Evolutionary conservation across 179 eudicot genomes (phyloP), one percentile per base, ranked within the genome.

Genomic region (Drosera spatulata): DNA sequence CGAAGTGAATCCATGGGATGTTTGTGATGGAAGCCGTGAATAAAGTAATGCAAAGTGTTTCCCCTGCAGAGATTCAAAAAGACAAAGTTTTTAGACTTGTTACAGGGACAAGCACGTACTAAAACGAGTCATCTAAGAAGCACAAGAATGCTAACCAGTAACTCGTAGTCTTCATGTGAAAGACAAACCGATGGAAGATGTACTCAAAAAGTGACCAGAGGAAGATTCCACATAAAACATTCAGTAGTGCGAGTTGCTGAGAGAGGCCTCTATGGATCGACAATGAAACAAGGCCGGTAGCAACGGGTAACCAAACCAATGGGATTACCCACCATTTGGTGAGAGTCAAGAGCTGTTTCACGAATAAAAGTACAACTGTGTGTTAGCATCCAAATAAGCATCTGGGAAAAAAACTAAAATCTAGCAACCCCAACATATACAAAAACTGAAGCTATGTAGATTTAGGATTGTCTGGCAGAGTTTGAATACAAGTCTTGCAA

Each of bases 321-420:
- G 88, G 93, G 72, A 85, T 60, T 38, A 59, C 82, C 88, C 88
- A 85, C 93, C 93, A 85, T 52, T 55, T 22, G 33, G 33, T 1
- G 33, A 22, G 33, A 1, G 33, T 22, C 33, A 22, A 22, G 0
- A 1, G 33, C 63, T 2, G 88, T 85, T n/a, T n/a, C n/a, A n/a
- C n/a, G n/a, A n/a, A n/a, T n/a, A n/a, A n/a, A n/a, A n/a, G n/a
- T n/a, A n/a, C n/a, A n/a, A n/a, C n/a, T n/a, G n/a, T n/a, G n/a
- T n/a, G 53, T 71, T 76, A 13, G 93, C 1, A 22, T 7, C 11
- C 12, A 50, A 50, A 2, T 11, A 7, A 50, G 53, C 53, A 50
- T 11, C n/a, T 37, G 10, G 33, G 14, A 4, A 41, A 48, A 38
- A 7, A 50, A 22, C n/a, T n/a, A n/a, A n/a, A n/a, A n/a, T n/a